Evolutionary conservation across 495 filamentous ascomycete species (phyloP).

Genomic region (Penicillium subrubescens): DNA sequence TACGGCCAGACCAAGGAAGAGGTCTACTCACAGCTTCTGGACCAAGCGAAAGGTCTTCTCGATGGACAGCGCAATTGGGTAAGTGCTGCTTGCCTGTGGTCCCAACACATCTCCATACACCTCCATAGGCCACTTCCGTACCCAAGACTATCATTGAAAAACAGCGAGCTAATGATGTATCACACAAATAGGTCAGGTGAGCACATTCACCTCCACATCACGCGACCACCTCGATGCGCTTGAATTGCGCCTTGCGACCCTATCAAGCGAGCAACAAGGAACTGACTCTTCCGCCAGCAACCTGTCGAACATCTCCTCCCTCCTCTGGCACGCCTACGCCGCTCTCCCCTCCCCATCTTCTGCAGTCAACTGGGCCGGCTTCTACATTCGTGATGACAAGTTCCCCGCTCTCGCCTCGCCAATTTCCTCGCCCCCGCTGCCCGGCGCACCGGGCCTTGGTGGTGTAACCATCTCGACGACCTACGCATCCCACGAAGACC

Average conservation of each 20-base stretch:
- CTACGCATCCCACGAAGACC: constrained; percentile 24
- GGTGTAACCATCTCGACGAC: constrained; percentile 31
- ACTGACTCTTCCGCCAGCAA: constrained; percentile 58
- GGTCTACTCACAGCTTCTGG: constrained; percentile 73
- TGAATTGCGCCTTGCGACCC: not conserved
- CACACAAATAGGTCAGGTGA: constrained; percentile 59
- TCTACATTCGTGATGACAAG: constrained; percentile 76
- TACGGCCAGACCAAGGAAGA: constrained; percentile 68
- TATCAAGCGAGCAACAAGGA: not conserved
- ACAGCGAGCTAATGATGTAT: constrained; percentile 14
- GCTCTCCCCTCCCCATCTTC: constrained; percentile 73
- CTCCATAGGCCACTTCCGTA: not conserved
- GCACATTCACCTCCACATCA: constrained; percentile 9
- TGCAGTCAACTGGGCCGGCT: constrained; percentile 86
- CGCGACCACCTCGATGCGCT: not conserved
- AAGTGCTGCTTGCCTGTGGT: constrained; percentile 26
- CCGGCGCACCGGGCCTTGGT: constrained; percentile 9
- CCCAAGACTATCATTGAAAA: not conserved
- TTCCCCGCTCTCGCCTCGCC: constrained; percentile 42
- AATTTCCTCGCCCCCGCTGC: constrained; percentile 28
- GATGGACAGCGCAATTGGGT: constrained; percentile 89
- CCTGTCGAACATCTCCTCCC: constrained; percentile 78
- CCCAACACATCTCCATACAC: not conserved
- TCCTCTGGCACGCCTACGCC: constrained; percentile 84
- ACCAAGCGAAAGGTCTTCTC: constrained; percentile 70